Evolutionary conservation across 345 rosid genomes (phyloP), one percentile per base, ranked within the genome.

Genomic region (Nephelium lappaceum): DNA sequence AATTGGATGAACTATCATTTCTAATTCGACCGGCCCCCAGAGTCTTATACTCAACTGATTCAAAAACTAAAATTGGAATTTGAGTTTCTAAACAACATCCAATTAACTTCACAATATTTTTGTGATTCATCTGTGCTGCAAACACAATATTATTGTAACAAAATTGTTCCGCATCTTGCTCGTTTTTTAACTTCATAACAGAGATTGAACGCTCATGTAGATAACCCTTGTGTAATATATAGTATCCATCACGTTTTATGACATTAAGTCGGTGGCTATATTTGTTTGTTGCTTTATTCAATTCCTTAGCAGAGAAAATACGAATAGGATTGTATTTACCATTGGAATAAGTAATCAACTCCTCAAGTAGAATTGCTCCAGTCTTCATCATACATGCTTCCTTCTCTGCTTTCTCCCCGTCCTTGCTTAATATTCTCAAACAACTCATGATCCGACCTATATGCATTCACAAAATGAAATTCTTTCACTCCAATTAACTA

Each of bases 171-270:
- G 23, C 16, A 5, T 42, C 8, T 0, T 9, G 0, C 63, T 2
- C 63, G 11, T 19, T 58, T 23, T 58, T 58, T 0, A 63, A 31
- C 23, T 6, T 55, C 76, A 63, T 43, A n/a, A 74, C 41, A 9
- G 60, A 11, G 27, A 82, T 73, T 1, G 23, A n/a, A 5, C 55
- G 76, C 5, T 64, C 77, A 9, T 55, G 18, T 6, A 82, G 43
- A 66, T 42, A 43, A 38, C 82, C 85, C 0, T 47, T 55, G 43
- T 78, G 64, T 23, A 75, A 55, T 21, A 0, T 5, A n/a, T 64
- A 42, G 15, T 24, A 3, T 10, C 42, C 8, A 7, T 72, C 72
- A 38, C 1, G 42, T 43, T 9, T n/a, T 10, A 57, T 55, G 63
- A 58, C 27, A 51, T 15, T 0, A 23, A 43, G 3, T 18, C 21